These are phyloP conservation scores for Hortaea werneckii DNA, from an alignment of 2,329 filamentous ascomycete genomes.

Conservation along the genomic window DNA sequence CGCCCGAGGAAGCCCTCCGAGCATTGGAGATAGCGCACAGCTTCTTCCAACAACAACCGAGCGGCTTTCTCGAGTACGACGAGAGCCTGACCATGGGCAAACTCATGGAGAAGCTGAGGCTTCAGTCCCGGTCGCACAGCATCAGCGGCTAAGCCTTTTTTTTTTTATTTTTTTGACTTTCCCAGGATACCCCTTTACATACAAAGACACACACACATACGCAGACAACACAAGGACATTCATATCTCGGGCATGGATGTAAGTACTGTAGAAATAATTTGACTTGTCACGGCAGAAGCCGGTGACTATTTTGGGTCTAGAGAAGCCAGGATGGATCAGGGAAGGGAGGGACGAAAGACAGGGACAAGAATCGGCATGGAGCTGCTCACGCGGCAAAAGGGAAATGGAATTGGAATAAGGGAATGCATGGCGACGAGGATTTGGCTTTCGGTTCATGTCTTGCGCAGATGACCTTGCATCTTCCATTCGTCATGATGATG, in stretches of 20 bases:
- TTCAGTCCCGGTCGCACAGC: slow-evolving; percentile 30
- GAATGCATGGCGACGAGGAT: too few relatives aligned
- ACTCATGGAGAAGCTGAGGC: slow-evolving; percentile 73
- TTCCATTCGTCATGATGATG: too few relatives aligned
- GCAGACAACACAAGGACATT: neutral
- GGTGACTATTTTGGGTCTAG: too few relatives aligned
- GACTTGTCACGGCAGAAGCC: too few relatives aligned
- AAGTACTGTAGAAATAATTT: too few relatives aligned
- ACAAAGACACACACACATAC: neutral
- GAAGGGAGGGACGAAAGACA: neutral
- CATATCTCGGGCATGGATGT: too few relatives aligned
- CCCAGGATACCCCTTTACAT: too few relatives aligned
- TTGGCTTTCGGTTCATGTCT: too few relatives aligned
- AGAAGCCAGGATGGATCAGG: too few relatives aligned
- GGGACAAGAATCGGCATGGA: slow-evolving; percentile 1
- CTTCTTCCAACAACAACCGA: slow-evolving; percentile 65
- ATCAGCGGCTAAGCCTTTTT: slow-evolving; percentile 1
- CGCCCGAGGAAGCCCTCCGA: slow-evolving; percentile 73
- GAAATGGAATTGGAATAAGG: too few relatives aligned
- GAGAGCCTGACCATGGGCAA: slow-evolving; percentile 72
- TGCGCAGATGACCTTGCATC: too few relatives aligned
- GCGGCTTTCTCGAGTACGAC: slow-evolving; percentile 60
- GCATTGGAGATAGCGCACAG: slow-evolving; percentile 72
- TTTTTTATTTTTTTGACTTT: neutral
- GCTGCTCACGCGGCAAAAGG: slow-evolving; percentile 15